Evolutionary conservation across 2,329 filamentous ascomycete genomes (phyloP).

Genomic region (Dryadomyces sulphureus): DNA sequence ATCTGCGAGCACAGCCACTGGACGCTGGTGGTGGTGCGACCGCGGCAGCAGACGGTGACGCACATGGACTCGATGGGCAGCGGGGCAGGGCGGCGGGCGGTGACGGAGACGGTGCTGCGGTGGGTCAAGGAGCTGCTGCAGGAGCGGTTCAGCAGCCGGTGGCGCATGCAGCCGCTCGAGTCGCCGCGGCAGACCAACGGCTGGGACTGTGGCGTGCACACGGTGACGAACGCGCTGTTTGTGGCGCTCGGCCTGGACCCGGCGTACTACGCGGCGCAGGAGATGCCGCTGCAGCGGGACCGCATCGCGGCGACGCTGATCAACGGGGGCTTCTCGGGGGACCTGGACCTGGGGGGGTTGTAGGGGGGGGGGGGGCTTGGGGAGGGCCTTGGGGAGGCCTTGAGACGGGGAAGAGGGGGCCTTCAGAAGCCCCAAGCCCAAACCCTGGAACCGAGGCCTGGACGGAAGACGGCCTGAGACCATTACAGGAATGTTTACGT

Average conservation of each 20-base stretch:
- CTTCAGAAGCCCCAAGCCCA: too few relatives aligned
- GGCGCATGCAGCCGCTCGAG: slow-evolving; percentile 35
- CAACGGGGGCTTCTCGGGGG: slow-evolving; percentile 49
- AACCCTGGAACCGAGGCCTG: too few relatives aligned
- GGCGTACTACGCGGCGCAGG: slow-evolving; percentile 30
- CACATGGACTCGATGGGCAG: slow-evolving; percentile 53
- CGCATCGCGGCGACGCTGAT: slow-evolving; percentile 51
- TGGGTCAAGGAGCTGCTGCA: slow-evolving; percentile 46
- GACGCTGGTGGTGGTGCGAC: slow-evolving; percentile 56
- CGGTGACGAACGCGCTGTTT: slow-evolving; percentile 58
- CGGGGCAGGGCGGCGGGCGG: slow-evolving; percentile 21
- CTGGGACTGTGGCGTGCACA: slow-evolving; percentile 65
- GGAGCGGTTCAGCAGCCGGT: slow-evolving; percentile 35
- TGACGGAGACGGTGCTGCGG: slow-evolving; percentile 27
- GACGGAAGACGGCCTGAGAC: too few relatives aligned
- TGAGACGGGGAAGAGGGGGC: not conserved
- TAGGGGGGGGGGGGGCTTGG: slow-evolving; percentile 11
- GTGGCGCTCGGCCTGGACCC: slow-evolving; percentile 38
- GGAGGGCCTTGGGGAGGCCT: too few relatives aligned
- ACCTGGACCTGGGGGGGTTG: slow-evolving; percentile 34
- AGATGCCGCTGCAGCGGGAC: slow-evolving; percentile 45
- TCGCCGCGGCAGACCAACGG: slow-evolving; percentile 49
- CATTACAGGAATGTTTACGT: too few relatives aligned
- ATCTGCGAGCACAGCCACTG: slow-evolving; percentile 53
- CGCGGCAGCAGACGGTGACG: slow-evolving; percentile 42